Base-by-base conservation (phyloP, 352 stramenopile genomes). In the Globisporangium okanoganense region DNA sequence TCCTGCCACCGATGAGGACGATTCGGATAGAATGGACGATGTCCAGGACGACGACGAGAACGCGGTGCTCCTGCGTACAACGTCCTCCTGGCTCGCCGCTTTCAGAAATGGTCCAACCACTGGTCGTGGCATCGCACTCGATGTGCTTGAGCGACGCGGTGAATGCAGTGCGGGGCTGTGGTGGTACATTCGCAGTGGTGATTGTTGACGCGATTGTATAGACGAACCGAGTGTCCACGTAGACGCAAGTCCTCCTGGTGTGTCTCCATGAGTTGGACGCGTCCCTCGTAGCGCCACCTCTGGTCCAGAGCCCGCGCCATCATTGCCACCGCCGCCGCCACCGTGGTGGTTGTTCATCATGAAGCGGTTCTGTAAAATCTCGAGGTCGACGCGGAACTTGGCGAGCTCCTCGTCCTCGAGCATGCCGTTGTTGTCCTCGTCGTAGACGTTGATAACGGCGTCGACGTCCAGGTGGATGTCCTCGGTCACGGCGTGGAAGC, bases 391-490 rank as follows among this genome's bases (percentile, higher is more conserved):
- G 14, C 78, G 73, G 58, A 92, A 90, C 16, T 80, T 81, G 5
- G 67, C 72, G n/a, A 92, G 70, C 51, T 89, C 83, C 8, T 88
- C 78, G 56, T 90, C 81, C 56, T 92, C 80, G 5, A 92, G 71
- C 66, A 82, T 89, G 12, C 83, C 83, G 59, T 75, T 92, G 56
- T 87, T 88, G 62, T 92, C 76, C 0, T 75, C 85, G 60, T 92
- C 83, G 65, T 92, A 92, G 20, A 92, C 80, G 50, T 76, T 78
- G 60, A 92, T 90, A 41, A 92, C 71, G 35, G 90, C 83, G 61
- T 92, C 81, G 31, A 90, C 82, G 55, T 89, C 71, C 3, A 92
- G 67, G 31, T 89, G 75, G 25, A 92, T 88, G 33, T 83, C 77
- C 38, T 89, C 80, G 0, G 78, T 87, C 5, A 92, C 79, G 5